A percentile compares a stretch with the other conserved stretches of the same genome.
phyloP scores from a whole-genome alignment of 441 rosid genomes.

The Gossypium davidsonii region DNA sequence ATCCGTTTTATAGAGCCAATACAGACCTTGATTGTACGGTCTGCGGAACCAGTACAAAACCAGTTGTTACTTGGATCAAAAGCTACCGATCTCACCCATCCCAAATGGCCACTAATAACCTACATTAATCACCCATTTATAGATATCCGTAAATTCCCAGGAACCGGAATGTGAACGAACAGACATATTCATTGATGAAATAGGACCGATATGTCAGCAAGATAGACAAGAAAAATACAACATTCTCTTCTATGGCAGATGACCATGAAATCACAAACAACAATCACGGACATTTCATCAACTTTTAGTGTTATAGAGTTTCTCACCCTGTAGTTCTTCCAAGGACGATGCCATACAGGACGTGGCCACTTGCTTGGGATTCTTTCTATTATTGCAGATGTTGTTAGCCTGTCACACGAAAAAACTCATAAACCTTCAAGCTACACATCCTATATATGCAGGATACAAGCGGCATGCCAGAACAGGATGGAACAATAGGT shows the following conservation, averaged over 20 bases:
- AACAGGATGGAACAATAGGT: not conserved
- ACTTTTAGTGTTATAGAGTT: not conserved
- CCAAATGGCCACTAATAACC: constrained; percentile 92
- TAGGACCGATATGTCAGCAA: not conserved
- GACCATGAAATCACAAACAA: not conserved
- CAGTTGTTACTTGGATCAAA: constrained; percentile 92
- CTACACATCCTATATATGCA: not conserved
- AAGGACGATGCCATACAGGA: constrained; percentile 94
- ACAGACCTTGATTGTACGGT: constrained; percentile 89
- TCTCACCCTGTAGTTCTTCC: constrained; percentile 95
- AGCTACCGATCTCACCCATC: constrained; percentile 94
- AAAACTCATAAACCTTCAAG: constrained; percentile 7
- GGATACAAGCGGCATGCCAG: not conserved
- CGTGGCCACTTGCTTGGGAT: constrained; percentile 97
- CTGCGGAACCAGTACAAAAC: constrained; percentile 99
- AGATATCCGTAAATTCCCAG: not conserved
- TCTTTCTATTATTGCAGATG: constrained; percentile 88
- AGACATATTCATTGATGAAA: not conserved
- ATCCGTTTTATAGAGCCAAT: not conserved
- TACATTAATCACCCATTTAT: constrained; percentile 22
- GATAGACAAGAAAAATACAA: not conserved
- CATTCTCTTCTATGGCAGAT: not conserved
- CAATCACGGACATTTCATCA: not conserved
- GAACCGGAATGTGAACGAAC: not conserved
- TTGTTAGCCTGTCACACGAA: constrained; percentile 42